Evolutionary conservation across 192 early-diverging fungal species (phyloP).

Genomic region (Podila epigama): DNA sequence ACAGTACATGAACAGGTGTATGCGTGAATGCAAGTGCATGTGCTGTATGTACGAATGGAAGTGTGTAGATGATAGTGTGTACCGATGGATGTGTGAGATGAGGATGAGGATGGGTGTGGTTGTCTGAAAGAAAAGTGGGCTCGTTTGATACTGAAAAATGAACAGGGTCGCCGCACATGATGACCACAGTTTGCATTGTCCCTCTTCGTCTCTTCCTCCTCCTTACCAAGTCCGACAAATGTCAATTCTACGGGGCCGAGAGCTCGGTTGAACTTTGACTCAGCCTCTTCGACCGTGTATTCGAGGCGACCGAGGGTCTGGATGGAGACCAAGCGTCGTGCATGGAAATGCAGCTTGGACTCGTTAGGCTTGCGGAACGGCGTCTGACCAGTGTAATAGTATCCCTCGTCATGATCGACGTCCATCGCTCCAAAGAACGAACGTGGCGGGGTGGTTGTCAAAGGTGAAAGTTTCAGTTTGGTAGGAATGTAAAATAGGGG

Average conservation of each 20-base stretch:
- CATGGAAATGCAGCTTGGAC: constrained; percentile 27
- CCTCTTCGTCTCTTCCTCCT: neutral
- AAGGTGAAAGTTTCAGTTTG: neutral
- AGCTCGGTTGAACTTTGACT: constrained; percentile 48
- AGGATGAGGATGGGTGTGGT: too few species aligned
- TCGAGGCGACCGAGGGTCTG: constrained; percentile 44
- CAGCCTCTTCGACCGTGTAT: constrained; percentile 46
- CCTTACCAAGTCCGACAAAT: constrained; percentile 50
- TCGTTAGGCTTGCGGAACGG: constrained; percentile 48
- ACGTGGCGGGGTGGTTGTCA: constrained; percentile 7
- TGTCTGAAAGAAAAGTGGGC: too few species aligned
- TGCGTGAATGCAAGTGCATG: too few species aligned
- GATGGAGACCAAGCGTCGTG: constrained; percentile 39
- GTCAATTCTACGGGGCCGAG: constrained; percentile 42
- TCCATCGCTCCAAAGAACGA: constrained; percentile 43
- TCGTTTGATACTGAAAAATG: neutral
- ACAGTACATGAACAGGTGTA: too few species aligned
- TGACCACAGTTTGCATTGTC: neutral
- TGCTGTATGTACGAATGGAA: too few species aligned
- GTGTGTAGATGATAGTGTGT: neutral
- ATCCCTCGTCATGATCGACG: constrained; percentile 32
- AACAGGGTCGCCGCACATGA: neutral
- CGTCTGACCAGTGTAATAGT: constrained; percentile 46
- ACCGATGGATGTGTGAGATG: neutral
- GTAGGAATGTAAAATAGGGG: neutral